Evolutionary conservation across 1,284 basidiomycete species (phyloP).

Genomic region (Cryptococcus amylolentus): DNA sequence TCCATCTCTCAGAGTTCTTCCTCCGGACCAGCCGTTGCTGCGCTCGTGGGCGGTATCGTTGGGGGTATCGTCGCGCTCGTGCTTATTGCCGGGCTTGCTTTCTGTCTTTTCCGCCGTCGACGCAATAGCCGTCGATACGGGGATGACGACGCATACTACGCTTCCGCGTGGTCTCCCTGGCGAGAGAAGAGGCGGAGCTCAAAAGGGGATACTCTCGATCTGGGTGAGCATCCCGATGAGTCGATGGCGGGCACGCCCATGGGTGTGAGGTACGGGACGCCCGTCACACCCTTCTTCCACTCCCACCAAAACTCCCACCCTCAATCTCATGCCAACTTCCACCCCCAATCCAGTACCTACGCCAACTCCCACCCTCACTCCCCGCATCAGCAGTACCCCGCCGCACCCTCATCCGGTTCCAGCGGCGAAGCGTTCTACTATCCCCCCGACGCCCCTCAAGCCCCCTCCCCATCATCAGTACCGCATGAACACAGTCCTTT

Average conservation of each 20-base stretch:
- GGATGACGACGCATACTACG: not conserved
- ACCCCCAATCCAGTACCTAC: too few relatives aligned
- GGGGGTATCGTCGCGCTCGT: slow-evolving; percentile 10
- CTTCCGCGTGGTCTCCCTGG: not conserved
- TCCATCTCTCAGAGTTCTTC: not conserved
- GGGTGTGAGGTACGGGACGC: too few relatives aligned
- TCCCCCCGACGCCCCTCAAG: not conserved
- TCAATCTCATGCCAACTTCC: too few relatives aligned
- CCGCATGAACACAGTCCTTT: slow-evolving; percentile 6
- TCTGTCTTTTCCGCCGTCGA: slow-evolving; percentile 5
- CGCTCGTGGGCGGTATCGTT: slow-evolving; percentile 14
- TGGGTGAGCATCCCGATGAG: too few relatives aligned
- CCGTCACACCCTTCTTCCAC: too few relatives aligned
- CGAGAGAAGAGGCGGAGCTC: not conserved
- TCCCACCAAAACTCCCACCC: too few relatives aligned
- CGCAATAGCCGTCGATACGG: not conserved
- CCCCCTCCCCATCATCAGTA: not conserved
- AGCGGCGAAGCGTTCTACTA: not conserved
- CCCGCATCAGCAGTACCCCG: too few relatives aligned
- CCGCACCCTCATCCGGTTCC: not conserved
- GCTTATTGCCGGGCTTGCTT: slow-evolving; percentile 11
- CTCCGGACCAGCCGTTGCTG: not conserved
- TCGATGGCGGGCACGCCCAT: too few relatives aligned
- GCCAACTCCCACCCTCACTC: too few relatives aligned
- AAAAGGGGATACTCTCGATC: not conserved